These are phyloP conservation scores for Sporothrix luriei DNA, from an alignment of 2,329 filamentous ascomycete genomes.

Conservation along the genomic window DNA sequence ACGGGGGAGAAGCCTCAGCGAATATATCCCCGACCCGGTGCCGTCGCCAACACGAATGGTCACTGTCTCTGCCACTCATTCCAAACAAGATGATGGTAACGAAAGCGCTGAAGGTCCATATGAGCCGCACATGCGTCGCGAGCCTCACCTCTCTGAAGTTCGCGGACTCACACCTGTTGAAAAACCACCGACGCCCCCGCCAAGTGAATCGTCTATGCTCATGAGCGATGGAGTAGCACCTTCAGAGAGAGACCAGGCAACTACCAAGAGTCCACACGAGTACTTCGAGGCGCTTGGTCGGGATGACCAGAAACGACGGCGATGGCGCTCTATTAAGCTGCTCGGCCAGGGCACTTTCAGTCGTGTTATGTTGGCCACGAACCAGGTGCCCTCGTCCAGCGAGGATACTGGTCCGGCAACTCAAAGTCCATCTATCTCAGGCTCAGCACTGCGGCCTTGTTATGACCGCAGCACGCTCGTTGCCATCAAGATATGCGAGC, in stretches of 20 bases:
- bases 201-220: slow-evolving; percentile 68
- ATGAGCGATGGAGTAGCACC: slow-evolving; percentile 46
- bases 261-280: slow-evolving; percentile 54
- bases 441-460: slow-evolving; percentile 41
- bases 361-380: slow-evolving; percentile 87
- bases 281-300: slow-evolving; percentile 71
- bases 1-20: slow-evolving; percentile 82
- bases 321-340: slow-evolving; percentile 77
- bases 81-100: slow-evolving; percentile 45
- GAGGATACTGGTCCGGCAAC: slow-evolving; percentile 48
- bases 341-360: slow-evolving; percentile 96
- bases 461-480: slow-evolving; percentile 79
- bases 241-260: slow-evolving; percentile 46
- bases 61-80: slow-evolving; percentile 68
- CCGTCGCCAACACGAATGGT: slow-evolving; percentile 71
- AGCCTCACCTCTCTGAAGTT: slow-evolving; percentile 77
- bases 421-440: slow-evolving; percentile 44
- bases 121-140: slow-evolving; percentile 62
- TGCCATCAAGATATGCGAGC: slow-evolving; percentile 92
- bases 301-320: slow-evolving; percentile 67
- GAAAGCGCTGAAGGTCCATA: slow-evolving; percentile 22
- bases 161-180: slow-evolving; percentile 69
- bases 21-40: slow-evolving; percentile 76
- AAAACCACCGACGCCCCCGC: slow-evolving; percentile 76
- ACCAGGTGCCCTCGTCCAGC: slow-evolving; percentile 56